Evolutionary conservation across 805 yeast genomes (phyloP), one percentile per base, ranked within the genome.

Genomic region (Vanderwaltozyma polyspora): DNA sequence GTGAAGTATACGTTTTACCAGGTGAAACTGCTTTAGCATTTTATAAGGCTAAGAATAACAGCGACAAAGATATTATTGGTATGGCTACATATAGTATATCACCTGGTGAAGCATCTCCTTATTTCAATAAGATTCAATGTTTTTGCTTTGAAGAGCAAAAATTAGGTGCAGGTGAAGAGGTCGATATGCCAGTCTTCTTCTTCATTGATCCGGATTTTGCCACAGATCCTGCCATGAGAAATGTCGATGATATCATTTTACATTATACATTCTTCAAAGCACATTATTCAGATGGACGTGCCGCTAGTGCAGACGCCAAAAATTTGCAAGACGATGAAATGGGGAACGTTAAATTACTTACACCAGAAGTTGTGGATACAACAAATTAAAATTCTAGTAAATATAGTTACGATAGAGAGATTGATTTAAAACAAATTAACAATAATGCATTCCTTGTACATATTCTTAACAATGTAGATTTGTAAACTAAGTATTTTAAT

Each of bases 21-120:
- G 98, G 98, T 16, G 98, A 91, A 59, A 91, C 98, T 3, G 98
- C 98, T 0, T 64, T 91, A 40, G 96, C 95, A 0, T 91, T 91
- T 55, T 91, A 85, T 64, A 81, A 78, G 57, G 98, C 98, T 17
- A 82, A 78, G 57, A 91, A 91, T 53, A 65, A 65, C 40, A 74
- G 94, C 29, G 78, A 79, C 39, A 82, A 82, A 48, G 97, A 91
- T 55, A 83, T 91, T 29, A 84, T 91, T 34, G 98, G 98, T 6
- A 91, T 91, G 94, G 98, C 98, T 2, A 91, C 98, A 0, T 91
- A 91, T 57, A 80, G 94, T 5, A 95, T 91, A 32, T 75, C 94
- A 0, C 98, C 98, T 0, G 96, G 91, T 45, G 89, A 84, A 48
- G 94, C 91, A 6, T 94, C 97, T 0, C 95, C 85, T 5, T 91